Conservation (phyloP, 2,329 filamentous ascomycete species). For the Colletotrichum cordylinicola region DNA sequence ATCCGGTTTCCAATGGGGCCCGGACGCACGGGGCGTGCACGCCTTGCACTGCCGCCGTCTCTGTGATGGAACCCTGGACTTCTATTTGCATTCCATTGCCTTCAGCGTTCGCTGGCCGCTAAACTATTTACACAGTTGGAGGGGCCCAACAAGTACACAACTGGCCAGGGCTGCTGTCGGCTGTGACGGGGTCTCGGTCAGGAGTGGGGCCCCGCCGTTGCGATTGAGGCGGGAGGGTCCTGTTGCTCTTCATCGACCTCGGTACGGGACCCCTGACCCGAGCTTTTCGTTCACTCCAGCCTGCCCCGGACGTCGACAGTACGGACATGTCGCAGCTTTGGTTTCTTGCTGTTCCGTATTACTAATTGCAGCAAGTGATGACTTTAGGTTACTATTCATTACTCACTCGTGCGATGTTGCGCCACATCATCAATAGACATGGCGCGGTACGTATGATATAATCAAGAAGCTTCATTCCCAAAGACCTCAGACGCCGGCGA, state of each 20-base stretch:
- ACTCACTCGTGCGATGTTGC: neutral
- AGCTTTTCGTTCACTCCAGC: neutral
- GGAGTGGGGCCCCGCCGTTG: conserved; percentile 1
- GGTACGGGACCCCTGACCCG: neutral
- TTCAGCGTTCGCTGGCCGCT: neutral
- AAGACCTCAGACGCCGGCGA: neutral
- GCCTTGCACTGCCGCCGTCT: neutral
- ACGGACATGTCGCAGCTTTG: neutral
- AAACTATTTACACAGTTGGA: neutral
- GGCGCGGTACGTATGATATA: neutral
- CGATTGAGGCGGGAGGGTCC: neutral
- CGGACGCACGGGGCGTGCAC: conserved; percentile 7
- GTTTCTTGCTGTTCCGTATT: neutral
- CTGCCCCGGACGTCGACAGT: neutral
- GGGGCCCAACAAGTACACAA: neutral
- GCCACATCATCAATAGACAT: neutral
- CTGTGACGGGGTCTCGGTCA: neutral
- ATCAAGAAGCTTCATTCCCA: neutral
- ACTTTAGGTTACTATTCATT: neutral
- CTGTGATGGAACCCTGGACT: neutral
- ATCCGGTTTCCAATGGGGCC: conserved; percentile 19
- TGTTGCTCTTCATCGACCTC: conserved; percentile 2
- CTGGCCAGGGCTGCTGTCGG: neutral
- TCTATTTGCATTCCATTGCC: neutral
- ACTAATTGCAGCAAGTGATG: neutral